These are phyloP conservation scores for Clavariopsis aquatica DNA, from an alignment of 495 filamentous ascomycete genomes.

Conservation along the genomic window DNA sequence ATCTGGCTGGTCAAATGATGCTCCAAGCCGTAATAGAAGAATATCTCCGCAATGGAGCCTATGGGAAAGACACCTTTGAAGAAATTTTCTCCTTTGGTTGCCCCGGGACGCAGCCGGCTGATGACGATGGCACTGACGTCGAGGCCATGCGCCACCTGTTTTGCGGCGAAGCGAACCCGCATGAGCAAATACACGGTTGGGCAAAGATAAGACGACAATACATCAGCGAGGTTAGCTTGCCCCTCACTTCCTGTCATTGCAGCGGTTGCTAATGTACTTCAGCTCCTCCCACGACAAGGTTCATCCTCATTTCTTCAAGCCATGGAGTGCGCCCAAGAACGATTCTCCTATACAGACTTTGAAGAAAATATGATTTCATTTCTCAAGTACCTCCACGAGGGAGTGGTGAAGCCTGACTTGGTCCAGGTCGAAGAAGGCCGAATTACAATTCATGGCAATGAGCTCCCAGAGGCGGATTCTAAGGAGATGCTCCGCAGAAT, in stretches of 20 bases:
- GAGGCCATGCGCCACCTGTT: slow-evolving; percentile 34
- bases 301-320: slow-evolving; percentile 19
- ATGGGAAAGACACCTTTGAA: slow-evolving; percentile 35
- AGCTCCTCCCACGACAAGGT: slow-evolving; percentile 23
- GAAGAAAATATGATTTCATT: slow-evolving; percentile 35
- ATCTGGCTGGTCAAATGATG: slow-evolving; percentile 53
- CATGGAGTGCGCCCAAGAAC: slow-evolving; percentile 14
- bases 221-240: slow-evolving; percentile 29
- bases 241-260: neutral
- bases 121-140: slow-evolving; percentile 33
- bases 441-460: slow-evolving; percentile 36
- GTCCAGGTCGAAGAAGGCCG: slow-evolving; percentile 41
- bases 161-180: slow-evolving; percentile 13
- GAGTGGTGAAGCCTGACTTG: slow-evolving; percentile 37
- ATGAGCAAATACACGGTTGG: slow-evolving; percentile 37
- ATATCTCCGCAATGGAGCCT: slow-evolving; percentile 43
- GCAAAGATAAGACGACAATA: slow-evolving; percentile 28
- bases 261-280: neutral
- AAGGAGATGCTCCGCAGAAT: slow-evolving; percentile 36
- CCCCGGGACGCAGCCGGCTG: slow-evolving; percentile 13
- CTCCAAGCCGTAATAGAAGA: slow-evolving; percentile 55
- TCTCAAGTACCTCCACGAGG: slow-evolving; percentile 34
- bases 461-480: slow-evolving; percentile 38
- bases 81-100: slow-evolving; percentile 40
- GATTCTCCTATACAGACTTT: slow-evolving; percentile 30